Base-by-base conservation (phyloP, 1,139 yeast species). In the Taiozyma sp. region DNA sequence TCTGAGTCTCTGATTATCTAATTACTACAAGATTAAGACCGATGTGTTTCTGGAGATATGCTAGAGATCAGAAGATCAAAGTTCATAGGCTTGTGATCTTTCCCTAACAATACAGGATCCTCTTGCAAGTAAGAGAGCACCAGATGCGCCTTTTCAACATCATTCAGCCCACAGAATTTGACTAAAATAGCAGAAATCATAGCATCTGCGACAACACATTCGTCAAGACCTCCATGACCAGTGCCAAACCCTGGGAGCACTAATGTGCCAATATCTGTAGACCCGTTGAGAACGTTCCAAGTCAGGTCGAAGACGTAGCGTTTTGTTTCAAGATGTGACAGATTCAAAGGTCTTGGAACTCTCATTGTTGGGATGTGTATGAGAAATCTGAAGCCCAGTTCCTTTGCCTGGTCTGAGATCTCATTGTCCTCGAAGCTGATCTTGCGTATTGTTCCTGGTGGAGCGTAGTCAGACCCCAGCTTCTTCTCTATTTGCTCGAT, bases 311-410 rank as follows among this genome's bases (percentile, higher is more conserved):
- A 48, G 10, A 48, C 45, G 9, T 44, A 42, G 14, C 45, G 41
- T 27, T 32, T 44, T 12, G 42, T 34, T 44, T 45, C 45, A 4
- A 27, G 13, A 4, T 13, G 2, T 8, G 30, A 10, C 2, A 48
- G 16, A 10, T 27, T 13, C 24, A 45, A 22, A 4, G n/a, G 10
- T 28, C 39, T 32, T 2, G 50, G 50, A 8, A 38, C 42, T 41
- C 48, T 30, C 50, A 48, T 48, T 10, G 50, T 48, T 6, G 50
- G 50, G 14, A 44, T 27, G 23, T 48, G 50, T 19, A 47, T n/a
- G 12, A 47, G 30, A n/a, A 8, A 19, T 38, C 8, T 19, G 41
- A 32, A 28, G 19, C 43, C 39, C 30, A 40, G 9, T 23, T 40
- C 8, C 14, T 10, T 38, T 16, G 41, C 41, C 14, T 19, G 24